phyloP scores from a whole-genome alignment of 2,329 filamentous ascomycete species.

The Arthroderma sp. region DNA sequence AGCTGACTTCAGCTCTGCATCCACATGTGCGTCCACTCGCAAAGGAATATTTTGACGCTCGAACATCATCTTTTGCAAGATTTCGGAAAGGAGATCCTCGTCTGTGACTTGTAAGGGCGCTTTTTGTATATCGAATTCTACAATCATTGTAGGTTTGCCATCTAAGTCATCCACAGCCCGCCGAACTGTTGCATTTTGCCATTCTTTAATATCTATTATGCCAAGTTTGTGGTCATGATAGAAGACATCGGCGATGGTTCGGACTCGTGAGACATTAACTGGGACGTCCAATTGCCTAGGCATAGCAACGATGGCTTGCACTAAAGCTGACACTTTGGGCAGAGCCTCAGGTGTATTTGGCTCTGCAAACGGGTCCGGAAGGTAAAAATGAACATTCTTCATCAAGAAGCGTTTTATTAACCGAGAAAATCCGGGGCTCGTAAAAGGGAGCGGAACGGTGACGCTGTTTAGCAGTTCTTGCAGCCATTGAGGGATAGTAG shows the following conservation, averaged over 20 bases:
- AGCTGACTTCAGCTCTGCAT: conserved; percentile 69
- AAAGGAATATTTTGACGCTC: conserved; percentile 57
- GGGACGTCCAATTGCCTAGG: conserved; percentile 81
- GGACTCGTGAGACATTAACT: conserved; percentile 63
- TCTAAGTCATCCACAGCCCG: conserved; percentile 47
- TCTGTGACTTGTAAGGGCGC: conserved; percentile 76
- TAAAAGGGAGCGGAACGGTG: conserved; percentile 72
- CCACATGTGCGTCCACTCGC: conserved; percentile 65
- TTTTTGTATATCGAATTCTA: conserved; percentile 64
- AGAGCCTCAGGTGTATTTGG: conserved; percentile 59
- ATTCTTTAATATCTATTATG: conserved; percentile 62
- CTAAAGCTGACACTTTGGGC: conserved; percentile 70
- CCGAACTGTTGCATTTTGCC: conserved; percentile 77
- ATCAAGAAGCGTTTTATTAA: conserved; percentile 81
- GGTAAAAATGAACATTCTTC: conserved; percentile 68
- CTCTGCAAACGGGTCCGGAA: conserved; percentile 70
- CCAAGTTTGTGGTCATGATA: conserved; percentile 71
- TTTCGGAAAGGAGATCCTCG: conserved; percentile 61
- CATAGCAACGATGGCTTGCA: conserved; percentile 64
- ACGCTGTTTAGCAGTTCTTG: conserved; percentile 67
- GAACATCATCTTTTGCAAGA: conserved; percentile 72
- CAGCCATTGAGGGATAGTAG: conserved; percentile 69
- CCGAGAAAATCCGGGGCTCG: conserved; percentile 67
- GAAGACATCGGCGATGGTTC: conserved; percentile 66
- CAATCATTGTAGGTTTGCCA: conserved; percentile 53